Base-by-base conservation (phyloP, 2,329 filamentous ascomycete genomes). In the Leptographium radiaticola region DNA sequence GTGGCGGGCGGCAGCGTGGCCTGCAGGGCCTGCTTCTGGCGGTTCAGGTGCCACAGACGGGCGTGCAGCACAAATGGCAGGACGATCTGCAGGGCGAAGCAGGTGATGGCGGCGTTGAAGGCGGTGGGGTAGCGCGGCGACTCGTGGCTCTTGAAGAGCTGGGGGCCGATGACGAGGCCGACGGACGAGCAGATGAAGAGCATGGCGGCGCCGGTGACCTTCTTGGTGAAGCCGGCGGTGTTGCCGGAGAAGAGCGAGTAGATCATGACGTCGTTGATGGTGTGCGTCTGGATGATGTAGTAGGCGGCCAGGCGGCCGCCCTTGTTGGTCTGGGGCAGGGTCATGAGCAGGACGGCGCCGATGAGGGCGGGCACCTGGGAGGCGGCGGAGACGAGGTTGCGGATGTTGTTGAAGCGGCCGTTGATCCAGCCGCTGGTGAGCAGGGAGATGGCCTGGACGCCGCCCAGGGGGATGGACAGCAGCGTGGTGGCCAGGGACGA, bases 161-260 rank as follows among this genome's bases (percentile, higher is more conserved):
- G 82, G 0, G 81, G 80, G 0, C 79, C 75, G 4, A 71, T 73
- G 45, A 83, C 79, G 59, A 83, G 82, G 5, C 79, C 80, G 1
- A 75, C 71, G 59, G 77, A 81, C 53, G 77, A 77, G 0, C 77
- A 77, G 15, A 83, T 69, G 66, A 79, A 82, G 2, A 81, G 69
- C 54, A 80, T 73, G 1, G 75, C 78, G 31, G 80, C 81, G n/a
- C 79, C 79, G 33, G 81, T 75, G 49, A 82, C 78, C 62, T 84
- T 81, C 62, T 82, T 82, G 1, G 78, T 80, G 57, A 80, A 77
- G 0, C 79, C 78, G 2, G 69, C 72, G 0, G 70, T 72, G 58
- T 77, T 77, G 36, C 0, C 72, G 74, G 48, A 71, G 71, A 53
- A 76, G 67, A 46, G 20, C 43, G 18, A 13, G 12, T 18, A 43